phyloP scores from a whole-genome alignment of 2,329 filamentous ascomycete species.

The Acephala macrosclerotiorum region DNA sequence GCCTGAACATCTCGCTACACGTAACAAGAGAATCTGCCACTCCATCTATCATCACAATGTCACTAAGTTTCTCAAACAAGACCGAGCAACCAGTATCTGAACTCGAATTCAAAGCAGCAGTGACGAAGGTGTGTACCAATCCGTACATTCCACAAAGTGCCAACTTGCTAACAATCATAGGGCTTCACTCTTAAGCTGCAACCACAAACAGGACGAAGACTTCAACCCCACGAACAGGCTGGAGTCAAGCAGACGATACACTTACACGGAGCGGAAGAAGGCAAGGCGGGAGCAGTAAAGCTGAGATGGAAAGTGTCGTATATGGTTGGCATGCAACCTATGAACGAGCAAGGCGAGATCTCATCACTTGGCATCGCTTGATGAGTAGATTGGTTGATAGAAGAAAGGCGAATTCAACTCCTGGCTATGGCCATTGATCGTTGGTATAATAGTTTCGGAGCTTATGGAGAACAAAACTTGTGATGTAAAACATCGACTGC shows the following conservation, averaged over 20 bases:
- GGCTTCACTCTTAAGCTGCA: conserved; percentile 82
- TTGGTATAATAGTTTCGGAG: neutral
- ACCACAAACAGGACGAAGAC: conserved; percentile 81
- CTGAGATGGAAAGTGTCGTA: conserved; percentile 91
- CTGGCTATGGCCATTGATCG: neutral
- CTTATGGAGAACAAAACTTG: neutral
- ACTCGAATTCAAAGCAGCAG: conserved; percentile 89
- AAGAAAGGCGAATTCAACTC: neutral
- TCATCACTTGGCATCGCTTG: conserved; percentile 78
- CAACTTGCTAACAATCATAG: conserved; percentile 53
- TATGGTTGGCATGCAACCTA: conserved; percentile 68
- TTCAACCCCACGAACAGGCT: conserved; percentile 72
- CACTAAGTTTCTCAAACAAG: conserved; percentile 85
- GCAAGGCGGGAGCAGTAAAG: conserved; percentile 81
- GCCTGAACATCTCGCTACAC: conserved; percentile 76
- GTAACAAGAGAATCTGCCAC: conserved; percentile 62
- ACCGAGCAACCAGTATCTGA: conserved; percentile 75
- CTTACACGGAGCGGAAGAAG: conserved; percentile 74
- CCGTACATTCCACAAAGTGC: no score
- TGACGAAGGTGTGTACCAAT: conserved; percentile 76
- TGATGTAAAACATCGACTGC: no score
- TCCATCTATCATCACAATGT: conserved; percentile 65
- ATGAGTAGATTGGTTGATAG: conserved; percentile 14
- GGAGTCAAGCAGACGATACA: conserved; percentile 85
- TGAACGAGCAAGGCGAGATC: conserved; percentile 86